Base-by-base conservation (phyloP, 2,329 filamentous ascomycete species). In the Diaporthe helianthi region DNA sequence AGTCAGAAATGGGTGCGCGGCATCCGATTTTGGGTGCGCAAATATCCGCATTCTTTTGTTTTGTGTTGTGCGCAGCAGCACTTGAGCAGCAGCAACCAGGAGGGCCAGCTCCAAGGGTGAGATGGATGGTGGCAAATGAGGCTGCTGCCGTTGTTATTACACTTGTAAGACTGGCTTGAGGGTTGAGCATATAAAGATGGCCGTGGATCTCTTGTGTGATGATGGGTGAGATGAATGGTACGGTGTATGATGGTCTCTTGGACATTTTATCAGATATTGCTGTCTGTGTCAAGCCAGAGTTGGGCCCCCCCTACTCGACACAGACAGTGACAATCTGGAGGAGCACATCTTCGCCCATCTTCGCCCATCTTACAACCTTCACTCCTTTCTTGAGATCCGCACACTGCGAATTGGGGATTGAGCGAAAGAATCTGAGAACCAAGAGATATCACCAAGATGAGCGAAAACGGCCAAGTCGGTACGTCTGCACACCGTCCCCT, bases 391-490 rank as follows among this genome's bases (percentile, higher is more conserved):
- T 29, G 15, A 5, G 4, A 10, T 1, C 29, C 13, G 24, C 19
- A 36, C 3, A 26, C 15, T n/a, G 4, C 22, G 33, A 7, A n/a
- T 19, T 7, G 33, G 1, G n/a, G 13, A n/a, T 24, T 33, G 4
- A 53, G 22, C 47, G 10, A 15, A 17, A 17, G 2, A 38, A 10
- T 33, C 13, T 26, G n/a, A 5, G n/a, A 13, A 24, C 36, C 29
- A 29, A 68, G 54, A 13, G 31, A 22, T 1, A 68, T 4, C 19
- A 17, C 33, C 47, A 22, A 33, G 4, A 69, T 61, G 69, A 70
- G 66, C 26, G 65, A 60, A 26, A 58, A 68, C 41, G 68, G 68
- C 47, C 47, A 67, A 24, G 46, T 36, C 10, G 64, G 64, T 53
- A 63, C 10, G 52, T 22, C 15, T 13, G 5, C 12, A 46, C 22